Conservation (phyloP, 331 rosid genomes). For the Spiraea crenata region DNA sequence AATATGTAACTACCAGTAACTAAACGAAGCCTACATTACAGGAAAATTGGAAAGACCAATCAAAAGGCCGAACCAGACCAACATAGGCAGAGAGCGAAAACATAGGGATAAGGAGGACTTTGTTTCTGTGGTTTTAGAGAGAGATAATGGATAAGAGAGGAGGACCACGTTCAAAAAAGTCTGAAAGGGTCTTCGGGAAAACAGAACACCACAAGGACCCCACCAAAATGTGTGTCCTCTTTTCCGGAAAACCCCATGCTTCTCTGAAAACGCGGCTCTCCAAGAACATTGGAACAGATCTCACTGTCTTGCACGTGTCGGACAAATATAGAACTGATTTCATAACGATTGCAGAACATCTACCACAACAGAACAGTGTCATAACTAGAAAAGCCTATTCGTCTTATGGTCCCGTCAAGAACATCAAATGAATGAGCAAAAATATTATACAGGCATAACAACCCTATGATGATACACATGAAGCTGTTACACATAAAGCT, state of each 20-base stretch:
- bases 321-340: slow-evolving; percentile 7
- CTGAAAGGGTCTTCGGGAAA: not conserved
- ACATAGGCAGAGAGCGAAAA: slow-evolving; percentile 13
- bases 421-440: not conserved
- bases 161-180: slow-evolving; percentile 10
- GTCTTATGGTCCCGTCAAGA: slow-evolving; percentile 14
- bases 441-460: slow-evolving; percentile 16
- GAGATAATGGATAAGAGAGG: slow-evolving; percentile 16
- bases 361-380: slow-evolving; percentile 2
- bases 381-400: slow-evolving; percentile 12
- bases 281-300: slow-evolving; percentile 13
- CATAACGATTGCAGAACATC: not conserved
- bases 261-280: slow-evolving; percentile 9
- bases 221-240: not conserved
- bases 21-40: slow-evolving; percentile 4
- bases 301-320: not conserved
- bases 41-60: not conserved
- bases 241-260: slow-evolving; percentile 7
- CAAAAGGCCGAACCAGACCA: not conserved
- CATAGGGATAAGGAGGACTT: not conserved
- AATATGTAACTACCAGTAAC: no score
- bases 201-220: no score
- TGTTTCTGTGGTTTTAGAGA: slow-evolving; percentile 6
- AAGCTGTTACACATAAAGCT: not conserved
- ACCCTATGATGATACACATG: not conserved